Percentiles rank a stretch among this genome's conserved stretches.
These are phyloP conservation scores for Reutealis trisperma DNA, from an alignment of 345 rosid species.

Conservation along the genomic window DNA sequence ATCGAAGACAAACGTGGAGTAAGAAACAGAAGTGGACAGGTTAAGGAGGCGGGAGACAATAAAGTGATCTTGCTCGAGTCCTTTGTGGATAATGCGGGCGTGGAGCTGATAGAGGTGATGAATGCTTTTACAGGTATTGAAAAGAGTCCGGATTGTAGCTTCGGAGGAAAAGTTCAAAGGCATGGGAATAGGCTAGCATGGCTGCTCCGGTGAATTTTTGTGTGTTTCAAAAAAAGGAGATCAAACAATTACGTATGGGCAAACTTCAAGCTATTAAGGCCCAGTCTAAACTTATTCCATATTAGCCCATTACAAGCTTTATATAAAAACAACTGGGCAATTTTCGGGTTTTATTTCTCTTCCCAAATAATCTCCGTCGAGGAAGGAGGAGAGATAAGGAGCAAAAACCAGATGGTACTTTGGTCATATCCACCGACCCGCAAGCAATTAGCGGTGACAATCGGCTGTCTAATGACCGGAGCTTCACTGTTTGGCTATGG, in stretches of 20 bases:
- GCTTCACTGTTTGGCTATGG: constrained; percentile 52
- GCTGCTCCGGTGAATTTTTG: neutral
- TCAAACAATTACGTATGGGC: too few relatives aligned
- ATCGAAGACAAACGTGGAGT: constrained; percentile 51
- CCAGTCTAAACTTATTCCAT: neutral
- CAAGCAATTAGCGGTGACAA: constrained; percentile 52
- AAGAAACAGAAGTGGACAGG: constrained; percentile 39
- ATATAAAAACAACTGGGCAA: too few relatives aligned
- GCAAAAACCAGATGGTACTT: constrained; percentile 38
- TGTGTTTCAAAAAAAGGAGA: neutral
- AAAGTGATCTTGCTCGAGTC: constrained; percentile 72
- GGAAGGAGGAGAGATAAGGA: neutral
- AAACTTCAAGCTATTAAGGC: neutral
- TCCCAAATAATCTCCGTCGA: neutral
- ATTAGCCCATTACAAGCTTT: neutral
- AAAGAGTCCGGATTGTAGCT: constrained; percentile 49
- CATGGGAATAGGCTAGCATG: constrained; percentile 14
- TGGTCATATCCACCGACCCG: constrained; percentile 71
- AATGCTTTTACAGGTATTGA: constrained; percentile 51
- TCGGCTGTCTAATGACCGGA: constrained; percentile 45
- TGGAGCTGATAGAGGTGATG: constrained; percentile 61
- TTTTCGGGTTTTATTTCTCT: neutral
- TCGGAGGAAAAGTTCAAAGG: constrained; percentile 13
- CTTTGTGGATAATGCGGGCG: constrained; percentile 62
- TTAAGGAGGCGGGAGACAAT: constrained; percentile 51